Percentiles rank a stretch among this genome's conserved stretches.
phyloP scores from a whole-genome alignment of 768 basidiomycete genomes.

The Xerocomus spinulosus region DNA sequence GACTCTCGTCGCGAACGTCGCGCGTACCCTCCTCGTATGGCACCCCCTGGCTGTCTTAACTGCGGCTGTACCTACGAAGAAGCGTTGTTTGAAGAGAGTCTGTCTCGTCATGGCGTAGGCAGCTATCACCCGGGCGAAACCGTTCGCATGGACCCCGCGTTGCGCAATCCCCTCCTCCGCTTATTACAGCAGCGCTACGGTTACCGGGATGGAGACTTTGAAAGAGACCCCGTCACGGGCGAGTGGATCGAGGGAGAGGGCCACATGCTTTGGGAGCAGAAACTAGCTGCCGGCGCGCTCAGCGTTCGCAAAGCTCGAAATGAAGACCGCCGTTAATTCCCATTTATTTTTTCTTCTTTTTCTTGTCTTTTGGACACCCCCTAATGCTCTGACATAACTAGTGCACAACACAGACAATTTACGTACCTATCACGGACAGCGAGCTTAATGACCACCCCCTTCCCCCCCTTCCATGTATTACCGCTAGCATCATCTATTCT shows the following conservation, averaged over 20 bases:
- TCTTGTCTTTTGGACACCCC: background rate
- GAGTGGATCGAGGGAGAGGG: conserved; percentile 70
- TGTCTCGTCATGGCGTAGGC: conserved; percentile 73
- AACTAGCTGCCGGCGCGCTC: conserved; percentile 38
- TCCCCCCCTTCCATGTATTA: conserved; percentile 16
- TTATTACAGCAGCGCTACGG: conserved; percentile 68
- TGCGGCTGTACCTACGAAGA: conserved; percentile 83
- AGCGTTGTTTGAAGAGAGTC: conserved; percentile 82
- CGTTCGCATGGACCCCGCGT: conserved; percentile 85
- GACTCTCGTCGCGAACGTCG: conserved; percentile 83
- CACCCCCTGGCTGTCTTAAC: conserved; percentile 73
- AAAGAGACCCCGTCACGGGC: conserved; percentile 58
- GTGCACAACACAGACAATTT: conserved; percentile 18
- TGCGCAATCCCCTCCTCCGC: conserved; percentile 74
- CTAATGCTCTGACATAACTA: conserved; percentile 12
- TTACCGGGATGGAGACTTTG: conserved; percentile 85
- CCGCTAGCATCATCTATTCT: conserved; percentile 17
- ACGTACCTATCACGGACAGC: conserved; percentile 23
- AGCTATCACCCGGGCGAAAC: conserved; percentile 80
- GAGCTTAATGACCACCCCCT: conserved; percentile 14
- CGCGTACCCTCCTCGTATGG: conserved; percentile 71
- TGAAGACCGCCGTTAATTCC: conserved; percentile 36
- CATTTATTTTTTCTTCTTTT: background rate
- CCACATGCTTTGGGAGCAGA: conserved; percentile 58
- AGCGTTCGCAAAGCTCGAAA: conserved; percentile 33